Evolutionary conservation across 371 early-diverging fungal genomes (phyloP), one percentile per base, ranked within the genome.

Genomic region (Conidiobolus coronatus): DNA sequence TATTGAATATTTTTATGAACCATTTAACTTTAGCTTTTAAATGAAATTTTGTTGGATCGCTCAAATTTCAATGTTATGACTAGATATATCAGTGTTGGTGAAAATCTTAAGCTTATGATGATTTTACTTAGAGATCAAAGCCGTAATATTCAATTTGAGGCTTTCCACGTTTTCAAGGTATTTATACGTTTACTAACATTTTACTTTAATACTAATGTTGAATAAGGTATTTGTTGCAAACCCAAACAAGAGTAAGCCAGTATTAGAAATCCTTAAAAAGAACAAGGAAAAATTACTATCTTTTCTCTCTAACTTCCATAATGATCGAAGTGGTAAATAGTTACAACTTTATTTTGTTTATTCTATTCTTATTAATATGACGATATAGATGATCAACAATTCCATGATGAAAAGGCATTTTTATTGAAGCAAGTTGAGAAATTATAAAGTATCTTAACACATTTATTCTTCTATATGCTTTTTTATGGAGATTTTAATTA

Each of bases 151-250:
- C 97, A 95, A 63, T 94, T 89, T 57, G 97, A 96, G 66, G 95
- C 97, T 0, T 96, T 96, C 68, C 97, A 96, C 64, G 92, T 95
- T 21, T 96, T 95, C 70, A 96, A 96, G 71, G 85, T 73, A 42
- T 9, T 33, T 24, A 1, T 9, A 29, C 3, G 5, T 29, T 29
- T 18, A 22, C 39, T 9, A 22, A 6, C 11, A 17, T n/a, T 15
- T 15, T 36, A 5, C 33, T 14, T 36, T 12, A 15, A 12, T 12
- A 22, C 43, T 35, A 9, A 15, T 40, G 36, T 45, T 29, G 37
- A 24, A 19, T 50, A 33, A 86, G 86, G 85, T 93, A 34, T 96
- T 96, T 70, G 93, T 93, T 0, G 97, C 97, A 37, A 96, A 94
- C 53, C 97, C 97, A 18, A 83, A 84, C 61, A 96, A 96, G 68